Base-by-base conservation (phyloP, 441 rosid genomes). In the Jatropha multifida region DNA sequence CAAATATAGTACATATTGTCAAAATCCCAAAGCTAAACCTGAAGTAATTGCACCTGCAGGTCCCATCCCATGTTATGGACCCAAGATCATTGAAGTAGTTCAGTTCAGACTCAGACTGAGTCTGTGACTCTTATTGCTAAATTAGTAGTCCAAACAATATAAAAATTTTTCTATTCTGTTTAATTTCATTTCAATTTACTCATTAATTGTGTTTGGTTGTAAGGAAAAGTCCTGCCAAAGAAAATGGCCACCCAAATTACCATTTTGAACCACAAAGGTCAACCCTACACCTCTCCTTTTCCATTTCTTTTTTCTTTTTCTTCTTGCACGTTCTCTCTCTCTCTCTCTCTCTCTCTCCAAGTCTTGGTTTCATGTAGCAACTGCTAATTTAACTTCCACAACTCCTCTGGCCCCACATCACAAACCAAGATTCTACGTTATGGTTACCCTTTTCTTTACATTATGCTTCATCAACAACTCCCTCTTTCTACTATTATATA, bases 331-430 rank as follows among this genome's bases (percentile, higher is more conserved):
- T 77, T 78, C 85, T 82, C 78, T 40, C 2, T 56, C 61, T 15
- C 38, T 23, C 23, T 23, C 23, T 23, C 23, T 78, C 85, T 82
- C 78, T 40, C 2, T 56, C 61, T 15, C 38, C 23, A 23, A 3
- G 32, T 65, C 67, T 44, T 66, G 61, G 12, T 72, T 67, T 80
- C 65, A 74, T 71, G 82, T 73, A 74, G 84, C 85, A 82, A 83
- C 87, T 58, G 87, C 86, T 78, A 78, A 55, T 78, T 84, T 79
- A 83, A 81, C 83, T 75, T 79, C 88, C 86, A 58, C 83, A 73
- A 85, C 85, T 72, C 74, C 82, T 68, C 42, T 49, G 76, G 83
- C 64, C 83, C 83, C 87, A 80, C 82, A 13, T 58, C 65, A 64
- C 80, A 69, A 42, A 61, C 83, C 80, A 70, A 77, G 82, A 80